These are phyloP conservation scores for Carex kokanica DNA, from an alignment of 176 grass and related monocot genomes.

Conservation along the genomic window DNA sequence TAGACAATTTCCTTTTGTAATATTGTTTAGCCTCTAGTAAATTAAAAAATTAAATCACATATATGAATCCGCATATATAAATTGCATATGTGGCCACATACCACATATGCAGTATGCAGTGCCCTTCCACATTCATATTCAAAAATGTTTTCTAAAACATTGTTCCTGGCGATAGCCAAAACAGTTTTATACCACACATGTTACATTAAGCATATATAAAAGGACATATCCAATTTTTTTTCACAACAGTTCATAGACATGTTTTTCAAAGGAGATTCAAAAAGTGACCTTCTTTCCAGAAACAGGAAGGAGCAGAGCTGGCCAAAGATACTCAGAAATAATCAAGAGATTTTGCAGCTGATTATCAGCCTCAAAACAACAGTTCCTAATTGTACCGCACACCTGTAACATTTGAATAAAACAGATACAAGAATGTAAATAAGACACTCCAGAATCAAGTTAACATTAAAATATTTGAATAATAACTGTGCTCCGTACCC, in stretches of 20 bases:
- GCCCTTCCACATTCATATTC: no score
- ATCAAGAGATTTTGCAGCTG: conserved; percentile 81
- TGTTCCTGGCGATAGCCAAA: neutral
- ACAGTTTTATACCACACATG: neutral
- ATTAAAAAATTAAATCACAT: no score
- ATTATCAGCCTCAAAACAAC: conserved; percentile 96
- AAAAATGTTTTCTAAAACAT: no score
- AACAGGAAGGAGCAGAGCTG: conserved; percentile 77
- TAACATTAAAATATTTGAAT: neutral
- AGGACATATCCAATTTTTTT: neutral
- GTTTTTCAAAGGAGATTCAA: neutral
- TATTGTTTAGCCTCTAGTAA: no score
- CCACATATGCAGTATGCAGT: no score
- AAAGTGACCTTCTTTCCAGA: conserved; percentile 78
- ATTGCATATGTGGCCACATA: no score
- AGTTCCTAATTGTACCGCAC: conserved; percentile 79
- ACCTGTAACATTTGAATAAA: conserved; percentile 40
- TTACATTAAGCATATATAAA: neutral
- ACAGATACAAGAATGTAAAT: conserved; percentile 1
- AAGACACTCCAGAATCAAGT: neutral
- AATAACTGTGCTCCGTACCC: conserved; percentile 39
- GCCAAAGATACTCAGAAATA: conserved; percentile 94
- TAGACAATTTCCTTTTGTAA: no score
- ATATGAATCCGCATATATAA: neutral
- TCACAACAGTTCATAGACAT: neutral